Percentiles rank a stretch among this genome's conserved stretches.
Conservation (phyloP, 768 basidiomycete genomes). For the Tulasnella sp. region DNA sequence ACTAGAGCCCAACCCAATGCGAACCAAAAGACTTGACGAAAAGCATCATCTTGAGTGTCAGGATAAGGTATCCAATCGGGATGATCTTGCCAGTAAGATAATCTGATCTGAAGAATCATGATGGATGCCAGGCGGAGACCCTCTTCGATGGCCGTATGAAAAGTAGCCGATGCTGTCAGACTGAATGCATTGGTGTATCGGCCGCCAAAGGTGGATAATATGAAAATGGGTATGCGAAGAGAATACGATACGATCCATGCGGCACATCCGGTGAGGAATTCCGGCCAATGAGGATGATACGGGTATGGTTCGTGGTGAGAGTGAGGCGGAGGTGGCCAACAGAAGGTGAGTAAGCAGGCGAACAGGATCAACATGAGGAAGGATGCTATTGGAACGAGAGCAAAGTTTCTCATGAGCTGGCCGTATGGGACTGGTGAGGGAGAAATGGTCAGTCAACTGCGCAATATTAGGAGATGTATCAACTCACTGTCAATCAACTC, state of each 20-base stretch:
- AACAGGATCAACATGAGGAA: conserved; percentile 7
- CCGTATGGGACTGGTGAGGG: conserved; percentile 11
- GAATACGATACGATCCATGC: conserved; percentile 49
- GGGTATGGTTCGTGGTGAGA: background rate
- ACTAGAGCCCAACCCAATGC: conserved; percentile 63
- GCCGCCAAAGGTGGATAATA: conserved; percentile 25
- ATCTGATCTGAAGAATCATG: conserved; percentile 39
- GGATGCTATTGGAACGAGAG: conserved; percentile 13
- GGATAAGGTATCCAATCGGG: conserved; percentile 3
- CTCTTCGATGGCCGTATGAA: conserved; percentile 41
- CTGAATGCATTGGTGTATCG: conserved; percentile 28
- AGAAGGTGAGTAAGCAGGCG: conserved; percentile 4
- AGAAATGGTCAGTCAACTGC: background rate
- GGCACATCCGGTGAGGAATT: conserved; percentile 45
- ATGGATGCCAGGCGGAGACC: conserved; percentile 42
- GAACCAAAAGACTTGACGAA: conserved; percentile 62
- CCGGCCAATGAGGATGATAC: conserved; percentile 34
- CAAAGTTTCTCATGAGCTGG: conserved; percentile 12
- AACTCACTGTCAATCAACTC: conserved; percentile 13
- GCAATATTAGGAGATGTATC: background rate
- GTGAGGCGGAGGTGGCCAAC: conserved; percentile 2
- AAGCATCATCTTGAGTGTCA: conserved; percentile 32
- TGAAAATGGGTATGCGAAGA: conserved; percentile 38
- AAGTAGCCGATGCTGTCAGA: conserved; percentile 29
- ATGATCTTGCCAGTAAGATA: background rate